Conservation (phyloP, 2,329 filamentous ascomycete species). For the Penicillium freii region DNA sequence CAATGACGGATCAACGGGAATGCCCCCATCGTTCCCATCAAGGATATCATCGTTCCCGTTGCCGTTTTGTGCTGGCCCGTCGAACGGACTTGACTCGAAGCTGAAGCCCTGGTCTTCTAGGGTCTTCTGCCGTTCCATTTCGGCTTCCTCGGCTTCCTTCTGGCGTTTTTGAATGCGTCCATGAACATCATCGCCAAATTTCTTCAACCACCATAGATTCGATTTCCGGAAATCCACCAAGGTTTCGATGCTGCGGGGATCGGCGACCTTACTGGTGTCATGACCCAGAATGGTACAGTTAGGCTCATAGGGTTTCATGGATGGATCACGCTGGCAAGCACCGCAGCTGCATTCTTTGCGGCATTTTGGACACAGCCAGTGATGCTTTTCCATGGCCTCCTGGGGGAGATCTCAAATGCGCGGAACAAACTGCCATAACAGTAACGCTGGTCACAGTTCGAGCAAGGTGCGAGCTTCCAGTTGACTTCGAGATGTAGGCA, state of each 20-base stretch:
- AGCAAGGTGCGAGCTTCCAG: slow-evolving; percentile 83
- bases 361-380: slow-evolving; percentile 90
- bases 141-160: slow-evolving; percentile 50
- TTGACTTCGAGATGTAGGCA: slow-evolving; percentile 75
- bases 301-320: slow-evolving; percentile 77
- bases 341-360: slow-evolving; percentile 83
- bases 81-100: slow-evolving; percentile 27
- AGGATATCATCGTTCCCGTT: not conserved
- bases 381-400: slow-evolving; percentile 71
- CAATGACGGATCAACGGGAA: slow-evolving; percentile 47
- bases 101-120: slow-evolving; percentile 46
- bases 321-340: slow-evolving; percentile 65
- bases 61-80: not conserved
- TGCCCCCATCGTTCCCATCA: slow-evolving; percentile 23
- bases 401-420: slow-evolving; percentile 85
- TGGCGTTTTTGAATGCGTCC: slow-evolving; percentile 48
- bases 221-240: slow-evolving; percentile 88
- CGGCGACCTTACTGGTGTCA: slow-evolving; percentile 84
- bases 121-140: slow-evolving; percentile 43
- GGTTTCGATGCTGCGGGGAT: slow-evolving; percentile 84
- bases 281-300: slow-evolving; percentile 86
- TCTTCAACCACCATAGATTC: slow-evolving; percentile 78
- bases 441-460: slow-evolving; percentile 71
- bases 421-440: slow-evolving; percentile 93
- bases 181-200: slow-evolving; percentile 52